Conservation (phyloP, 148 eudicot species). For the Arbutus unedo region DNA sequence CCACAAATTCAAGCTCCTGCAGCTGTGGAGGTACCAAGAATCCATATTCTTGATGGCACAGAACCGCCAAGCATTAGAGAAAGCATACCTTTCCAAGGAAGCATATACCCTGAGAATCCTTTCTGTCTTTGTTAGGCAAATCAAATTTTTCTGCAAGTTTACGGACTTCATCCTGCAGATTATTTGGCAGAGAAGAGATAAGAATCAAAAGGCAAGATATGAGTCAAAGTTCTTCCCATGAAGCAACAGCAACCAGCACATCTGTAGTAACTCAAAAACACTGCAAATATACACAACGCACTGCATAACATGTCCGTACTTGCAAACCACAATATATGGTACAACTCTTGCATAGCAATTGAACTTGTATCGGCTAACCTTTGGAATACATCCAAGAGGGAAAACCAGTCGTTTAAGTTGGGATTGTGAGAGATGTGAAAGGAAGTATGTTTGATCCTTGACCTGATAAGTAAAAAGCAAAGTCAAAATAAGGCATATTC, state of each 20-base stretch:
- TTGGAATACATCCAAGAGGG: slow-evolving; percentile 79
- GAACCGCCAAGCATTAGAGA: background rate
- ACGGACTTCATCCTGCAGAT: slow-evolving; percentile 82
- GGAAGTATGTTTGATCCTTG: slow-evolving; percentile 97
- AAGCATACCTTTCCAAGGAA: slow-evolving; percentile 91
- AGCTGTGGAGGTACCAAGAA: background rate
- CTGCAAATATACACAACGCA: background rate
- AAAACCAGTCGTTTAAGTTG: slow-evolving; percentile 82
- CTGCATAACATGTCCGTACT: background rate
- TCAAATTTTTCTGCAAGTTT: slow-evolving; percentile 57
- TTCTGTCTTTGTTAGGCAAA: slow-evolving; percentile 88
- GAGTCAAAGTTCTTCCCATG: background rate
- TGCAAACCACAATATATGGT: background rate
- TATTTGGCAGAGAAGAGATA: background rate
- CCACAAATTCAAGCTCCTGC: background rate
- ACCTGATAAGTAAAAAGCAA: slow-evolving; percentile 44
- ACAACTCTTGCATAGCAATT: background rate
- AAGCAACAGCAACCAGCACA: background rate
- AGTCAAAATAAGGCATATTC: background rate
- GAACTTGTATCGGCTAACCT: slow-evolving; percentile 45
- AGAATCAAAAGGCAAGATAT: background rate
- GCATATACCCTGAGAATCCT: slow-evolving; percentile 98
- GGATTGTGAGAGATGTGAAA: slow-evolving; percentile 85
- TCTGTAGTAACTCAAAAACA: background rate
- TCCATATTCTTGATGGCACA: background rate